phyloP scores from a whole-genome alignment of 1,284 basidiomycete genomes.

The Cutaneotrichosporon dermatis region DNA sequence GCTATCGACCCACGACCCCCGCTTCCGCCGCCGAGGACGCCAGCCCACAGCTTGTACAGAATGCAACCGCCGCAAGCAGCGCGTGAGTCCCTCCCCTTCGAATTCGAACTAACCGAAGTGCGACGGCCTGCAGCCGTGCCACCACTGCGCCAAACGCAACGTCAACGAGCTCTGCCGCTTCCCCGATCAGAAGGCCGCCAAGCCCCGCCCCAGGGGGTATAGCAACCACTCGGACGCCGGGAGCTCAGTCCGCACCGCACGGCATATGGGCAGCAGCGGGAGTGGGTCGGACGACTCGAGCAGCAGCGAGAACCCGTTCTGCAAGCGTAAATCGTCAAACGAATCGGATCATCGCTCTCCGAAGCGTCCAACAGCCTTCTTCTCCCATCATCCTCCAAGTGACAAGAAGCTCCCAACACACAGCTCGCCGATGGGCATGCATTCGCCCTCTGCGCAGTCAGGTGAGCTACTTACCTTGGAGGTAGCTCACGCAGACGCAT shows the following conservation, averaged over 20 bases:
- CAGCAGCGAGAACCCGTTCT: conserved; percentile 3
- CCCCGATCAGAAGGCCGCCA: conserved; percentile 12
- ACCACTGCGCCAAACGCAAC: conserved; percentile 26
- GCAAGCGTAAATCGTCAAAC: conserved; percentile 6
- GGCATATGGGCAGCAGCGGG: neutral
- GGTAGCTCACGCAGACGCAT: too few relatives aligned
- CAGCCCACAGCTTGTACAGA: conserved; percentile 27
- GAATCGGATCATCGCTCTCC: neutral
- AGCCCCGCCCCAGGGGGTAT: neutral
- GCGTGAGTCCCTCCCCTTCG: conserved; percentile 8
- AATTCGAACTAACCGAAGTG: conserved; percentile 16
- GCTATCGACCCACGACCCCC: neutral
- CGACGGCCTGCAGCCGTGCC: conserved; percentile 25
- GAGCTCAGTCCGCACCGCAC: neutral
- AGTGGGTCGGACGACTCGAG: neutral
- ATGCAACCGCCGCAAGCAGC: conserved; percentile 29
- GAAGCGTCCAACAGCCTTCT: neutral
- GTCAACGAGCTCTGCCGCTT: conserved; percentile 19
- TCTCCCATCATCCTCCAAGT: neutral
- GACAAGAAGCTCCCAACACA: too few relatives aligned
- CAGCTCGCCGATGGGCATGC: too few relatives aligned
- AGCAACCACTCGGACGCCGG: neutral
- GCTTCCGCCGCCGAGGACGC: conserved; percentile 19
- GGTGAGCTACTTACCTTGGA: neutral
- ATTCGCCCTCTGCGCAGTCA: neutral